Base-by-base conservation (phyloP, 2,329 filamentous ascomycete species). In the Penicillium psychrosexuale region DNA sequence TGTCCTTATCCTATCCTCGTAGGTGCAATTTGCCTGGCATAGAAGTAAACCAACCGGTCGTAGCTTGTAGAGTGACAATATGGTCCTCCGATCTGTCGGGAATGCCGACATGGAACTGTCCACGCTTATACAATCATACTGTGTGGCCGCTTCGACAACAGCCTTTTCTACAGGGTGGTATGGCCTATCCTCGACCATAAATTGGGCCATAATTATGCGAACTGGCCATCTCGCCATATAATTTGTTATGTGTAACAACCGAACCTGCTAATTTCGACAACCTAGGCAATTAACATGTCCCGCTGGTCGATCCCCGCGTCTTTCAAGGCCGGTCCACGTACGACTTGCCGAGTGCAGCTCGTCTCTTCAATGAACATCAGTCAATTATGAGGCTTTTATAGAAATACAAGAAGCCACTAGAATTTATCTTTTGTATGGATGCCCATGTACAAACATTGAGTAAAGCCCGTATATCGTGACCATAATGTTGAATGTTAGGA, bases 1-100 rank as follows among this genome's bases (percentile, higher is more conserved):
- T 58, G 34, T 64, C 60, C 44, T 40, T 39, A 22, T 40, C 39
- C 63, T 64, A 58, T 63, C 63, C 64, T 53, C 37, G 48, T 58
- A 63, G 54, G 48, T 58, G 55, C 39, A 49, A 53, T 52, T 58
- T 55, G 49, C 59, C 51, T 48, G 53, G 37, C 57, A 58, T 65
- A 65, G 62, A 46, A 44, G 60, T 64, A 62, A 42, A 34, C 6
- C 31, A 44, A 34, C 8, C 31, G 19, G 19, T 50, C 44, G 60
- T 62, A 62, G 27, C 22, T 3, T 39, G 55, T 58, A 61, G 46
- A 46, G 13, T 4, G 28, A 28, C 4, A 27, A 8, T n/a, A 12
- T 19, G 8, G 15, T 12, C 15, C 19, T 39, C 9, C 5, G 7
- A 38, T 38, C 13, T 24, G 37, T 42, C 17, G 24, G 33, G 8